Evolutionary conservation across 495 filamentous ascomycete species (phyloP).

Genomic region (Aspergillus haitiensis): DNA sequence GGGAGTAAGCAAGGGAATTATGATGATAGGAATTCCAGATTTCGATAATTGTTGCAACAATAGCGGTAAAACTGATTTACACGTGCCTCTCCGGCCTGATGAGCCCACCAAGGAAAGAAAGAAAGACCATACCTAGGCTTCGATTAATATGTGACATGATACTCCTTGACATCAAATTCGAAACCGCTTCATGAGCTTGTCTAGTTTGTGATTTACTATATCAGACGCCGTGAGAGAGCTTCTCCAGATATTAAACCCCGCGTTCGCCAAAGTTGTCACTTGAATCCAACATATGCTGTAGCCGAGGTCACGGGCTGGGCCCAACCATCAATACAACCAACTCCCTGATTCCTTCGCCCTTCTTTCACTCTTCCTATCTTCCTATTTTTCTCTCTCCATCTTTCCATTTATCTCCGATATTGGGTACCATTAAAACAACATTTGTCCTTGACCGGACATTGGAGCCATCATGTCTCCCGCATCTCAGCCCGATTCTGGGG

Average conservation of each 20-base stretch:
- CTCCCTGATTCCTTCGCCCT: neutral
- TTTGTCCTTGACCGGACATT: neutral
- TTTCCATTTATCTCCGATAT: slow-evolving; percentile 3
- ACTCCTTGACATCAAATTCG: no score
- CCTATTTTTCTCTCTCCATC: slow-evolving; percentile 4
- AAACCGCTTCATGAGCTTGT: no score
- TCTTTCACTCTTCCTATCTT: slow-evolving; percentile 3
- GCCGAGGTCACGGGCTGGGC: slow-evolving; percentile 30
- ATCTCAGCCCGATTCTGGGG: slow-evolving; percentile 20
- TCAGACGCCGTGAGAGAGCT: no score
- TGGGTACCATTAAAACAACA: neutral
- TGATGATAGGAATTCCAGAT: slow-evolving; percentile 6
- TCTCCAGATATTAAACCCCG: no score
- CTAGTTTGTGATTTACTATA: no score
- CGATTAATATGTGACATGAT: no score
- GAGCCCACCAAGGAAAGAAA: no score
- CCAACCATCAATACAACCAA: slow-evolving; percentile 7
- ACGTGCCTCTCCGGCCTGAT: no score
- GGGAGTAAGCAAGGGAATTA: slow-evolving; percentile 5
- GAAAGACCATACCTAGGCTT: no score
- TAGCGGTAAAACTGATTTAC: no score
- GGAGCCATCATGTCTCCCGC: slow-evolving; percentile 21
- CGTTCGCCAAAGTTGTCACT: no score
- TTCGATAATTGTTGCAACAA: no score
- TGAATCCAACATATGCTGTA: slow-evolving; percentile 2